Base-by-base conservation (phyloP, 108 stramenopile genomes). In the Craspedostauros australis region DNA sequence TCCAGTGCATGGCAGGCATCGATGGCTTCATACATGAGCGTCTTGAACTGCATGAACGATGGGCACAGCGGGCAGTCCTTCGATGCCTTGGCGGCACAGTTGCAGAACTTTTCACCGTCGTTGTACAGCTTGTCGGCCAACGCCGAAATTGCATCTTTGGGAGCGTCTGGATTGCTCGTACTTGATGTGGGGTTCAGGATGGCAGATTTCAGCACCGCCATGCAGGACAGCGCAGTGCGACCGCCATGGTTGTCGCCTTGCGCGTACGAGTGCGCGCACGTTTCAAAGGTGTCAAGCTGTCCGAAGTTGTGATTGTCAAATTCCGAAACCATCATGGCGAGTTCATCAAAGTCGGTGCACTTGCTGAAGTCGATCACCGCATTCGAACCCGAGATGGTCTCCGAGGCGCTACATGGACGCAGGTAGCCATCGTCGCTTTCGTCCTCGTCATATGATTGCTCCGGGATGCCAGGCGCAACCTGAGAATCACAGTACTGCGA, bases 221-320 rank as follows among this genome's bases (percentile, higher is more conserved):
- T 88, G 53, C 93, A 94, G 21, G 68, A 79, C 67, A 85, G 50
- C 2, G 93, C 89, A 33, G 73, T 79, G 36, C 76, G 71, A 0
- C 87, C 83, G 28, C 85, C 83, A 57, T 82, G 85, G 33, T 70
- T 50, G 0, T 50, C 56, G 19, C 80, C 66, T 14, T 72, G 66
- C 8, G 61, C 52, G 52, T 66, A 89, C 4, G 66, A 68, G 57
- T 91, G 80, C 12, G 93, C 78, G 59, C 93, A 94, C 0, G 70
- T 68, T 68, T 94, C 93, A 63, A 94, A 94, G 9, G 55, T 36
- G 55, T 94, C 93, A 36, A 94, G 57, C 29, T 65, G 60, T 23
- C 92, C 92, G 80, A 94, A 94, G 57, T 94, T 82, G 39, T 84
- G 73, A 56, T 88, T 79, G 49, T 94, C 88, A 48, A 86, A 94